phyloP scores from a whole-genome alignment of 1,139 yeast genomes.

The Magnusiomyces magnusii region DNA sequence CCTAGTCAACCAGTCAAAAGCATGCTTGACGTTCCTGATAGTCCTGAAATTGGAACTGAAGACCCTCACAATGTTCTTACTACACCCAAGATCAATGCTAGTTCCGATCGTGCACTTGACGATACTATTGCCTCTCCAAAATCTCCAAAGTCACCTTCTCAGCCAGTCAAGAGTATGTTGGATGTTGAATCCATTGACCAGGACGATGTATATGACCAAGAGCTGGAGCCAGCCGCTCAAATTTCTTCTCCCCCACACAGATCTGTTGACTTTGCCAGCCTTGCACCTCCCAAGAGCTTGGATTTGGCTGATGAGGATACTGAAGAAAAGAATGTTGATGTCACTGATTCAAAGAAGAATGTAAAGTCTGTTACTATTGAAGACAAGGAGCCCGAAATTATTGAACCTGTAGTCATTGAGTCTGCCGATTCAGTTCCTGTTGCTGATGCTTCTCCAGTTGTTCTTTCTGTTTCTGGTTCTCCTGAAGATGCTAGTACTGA shows the following conservation, averaged over 20 bases:
- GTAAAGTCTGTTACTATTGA: not conserved
- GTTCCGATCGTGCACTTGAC: no score
- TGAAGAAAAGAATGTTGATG: not conserved
- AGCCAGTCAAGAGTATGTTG: slow-evolving; percentile 9
- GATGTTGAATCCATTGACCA: slow-evolving; percentile 5
- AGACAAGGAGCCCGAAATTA: not conserved
- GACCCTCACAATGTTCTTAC: no score
- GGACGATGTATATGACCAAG: slow-evolving; percentile 5
- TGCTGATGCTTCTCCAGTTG: not conserved
- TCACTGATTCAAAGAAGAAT: not conserved
- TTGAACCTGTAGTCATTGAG: not conserved
- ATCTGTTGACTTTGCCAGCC: not conserved
- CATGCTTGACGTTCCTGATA: no score
- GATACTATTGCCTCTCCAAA: no score
- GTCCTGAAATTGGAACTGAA: no score
- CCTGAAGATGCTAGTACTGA: no score
- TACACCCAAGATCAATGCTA: no score
- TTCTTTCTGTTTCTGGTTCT: no score
- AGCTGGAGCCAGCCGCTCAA: slow-evolving; percentile 1
- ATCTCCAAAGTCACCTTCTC: no score
- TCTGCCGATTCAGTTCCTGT: not conserved
- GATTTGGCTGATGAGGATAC: not conserved
- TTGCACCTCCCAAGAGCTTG: not conserved
- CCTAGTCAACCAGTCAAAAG: slow-evolving; percentile 4
- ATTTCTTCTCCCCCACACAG: not conserved